phyloP scores from a whole-genome alignment of 495 filamentous ascomycete species.

The Aspergillus asperescens region DNA sequence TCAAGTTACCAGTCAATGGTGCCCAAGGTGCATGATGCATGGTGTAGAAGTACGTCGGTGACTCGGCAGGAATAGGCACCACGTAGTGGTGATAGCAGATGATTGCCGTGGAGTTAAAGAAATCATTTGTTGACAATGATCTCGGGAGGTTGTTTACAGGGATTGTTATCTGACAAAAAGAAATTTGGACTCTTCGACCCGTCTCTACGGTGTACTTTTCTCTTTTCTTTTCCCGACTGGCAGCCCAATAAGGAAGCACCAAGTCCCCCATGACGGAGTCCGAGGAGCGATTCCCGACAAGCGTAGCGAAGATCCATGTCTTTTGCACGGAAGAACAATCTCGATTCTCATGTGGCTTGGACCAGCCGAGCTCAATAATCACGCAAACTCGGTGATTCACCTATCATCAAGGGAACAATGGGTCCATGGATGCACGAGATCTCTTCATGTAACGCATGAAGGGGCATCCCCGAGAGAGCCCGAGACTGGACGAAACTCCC shows the following conservation, averaged over 20 bases:
- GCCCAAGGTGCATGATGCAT: background rate
- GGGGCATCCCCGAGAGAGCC: background rate
- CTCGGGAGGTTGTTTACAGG: too few relatives aligned
- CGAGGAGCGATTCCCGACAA: background rate
- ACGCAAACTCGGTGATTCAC: background rate
- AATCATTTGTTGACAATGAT: too few relatives aligned
- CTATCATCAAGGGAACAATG: background rate
- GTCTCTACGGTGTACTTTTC: too few relatives aligned
- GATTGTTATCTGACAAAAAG: background rate
- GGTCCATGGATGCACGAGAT: background rate
- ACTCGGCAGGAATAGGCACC: too few relatives aligned
- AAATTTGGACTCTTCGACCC: background rate
- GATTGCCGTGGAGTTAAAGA: background rate
- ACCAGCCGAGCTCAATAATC: background rate
- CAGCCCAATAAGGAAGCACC: background rate
- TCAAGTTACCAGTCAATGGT: background rate
- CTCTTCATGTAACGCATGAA: background rate
- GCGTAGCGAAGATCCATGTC: background rate
- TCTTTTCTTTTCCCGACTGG: background rate
- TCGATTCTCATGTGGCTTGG: background rate
- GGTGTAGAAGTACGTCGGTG: background rate
- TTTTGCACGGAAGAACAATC: too few relatives aligned
- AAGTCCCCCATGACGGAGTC: slow-evolving; percentile 1
- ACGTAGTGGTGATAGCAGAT: background rate
- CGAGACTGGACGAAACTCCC: background rate